Percentiles rank a stretch among this genome's conserved stretches.
These are phyloP conservation scores for Pogostemon cablin DNA, from an alignment of 257 asterid genomes.

Conservation along the genomic window DNA sequence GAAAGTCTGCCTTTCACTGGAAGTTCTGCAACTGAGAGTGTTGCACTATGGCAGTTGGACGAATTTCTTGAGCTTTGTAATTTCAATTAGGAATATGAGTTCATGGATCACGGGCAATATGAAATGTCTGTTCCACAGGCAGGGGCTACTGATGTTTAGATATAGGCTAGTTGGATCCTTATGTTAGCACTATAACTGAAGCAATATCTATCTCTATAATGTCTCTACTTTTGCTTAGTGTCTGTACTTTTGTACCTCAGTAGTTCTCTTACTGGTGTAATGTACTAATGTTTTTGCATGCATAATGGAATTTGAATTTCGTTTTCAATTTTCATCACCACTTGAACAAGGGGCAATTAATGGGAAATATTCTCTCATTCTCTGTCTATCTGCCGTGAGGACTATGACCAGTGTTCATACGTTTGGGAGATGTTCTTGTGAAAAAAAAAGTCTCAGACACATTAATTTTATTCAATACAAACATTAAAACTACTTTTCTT, in stretches of 20 bases:
- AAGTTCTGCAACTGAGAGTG: constrained; percentile 63
- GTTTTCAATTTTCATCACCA: not conserved
- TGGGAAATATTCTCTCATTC: not conserved
- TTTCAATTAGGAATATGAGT: constrained; percentile 51
- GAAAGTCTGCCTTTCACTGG: constrained; percentile 49
- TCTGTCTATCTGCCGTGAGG: not conserved
- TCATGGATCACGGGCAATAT: constrained; percentile 46
- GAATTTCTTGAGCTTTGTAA: constrained; percentile 68
- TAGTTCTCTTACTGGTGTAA: not conserved
- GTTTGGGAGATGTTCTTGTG: not conserved
- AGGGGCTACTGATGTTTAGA: not conserved
- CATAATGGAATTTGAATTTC: not conserved
- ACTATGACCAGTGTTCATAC: not conserved
- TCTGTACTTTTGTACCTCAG: not conserved
- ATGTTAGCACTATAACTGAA: not conserved
- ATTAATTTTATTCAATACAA: too few species aligned
- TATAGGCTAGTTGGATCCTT: not conserved
- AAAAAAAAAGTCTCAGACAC: too few species aligned
- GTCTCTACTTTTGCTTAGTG: not conserved
- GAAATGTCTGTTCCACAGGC: constrained; percentile 2
- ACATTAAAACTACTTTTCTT: too few species aligned
- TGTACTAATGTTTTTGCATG: not conserved
- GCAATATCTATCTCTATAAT: not conserved
- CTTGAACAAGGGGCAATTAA: not conserved
- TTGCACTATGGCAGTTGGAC: constrained; percentile 77